Base-by-base conservation (phyloP, 495 filamentous ascomycete species). In the Diplogelasinospora grovesii region DNA sequence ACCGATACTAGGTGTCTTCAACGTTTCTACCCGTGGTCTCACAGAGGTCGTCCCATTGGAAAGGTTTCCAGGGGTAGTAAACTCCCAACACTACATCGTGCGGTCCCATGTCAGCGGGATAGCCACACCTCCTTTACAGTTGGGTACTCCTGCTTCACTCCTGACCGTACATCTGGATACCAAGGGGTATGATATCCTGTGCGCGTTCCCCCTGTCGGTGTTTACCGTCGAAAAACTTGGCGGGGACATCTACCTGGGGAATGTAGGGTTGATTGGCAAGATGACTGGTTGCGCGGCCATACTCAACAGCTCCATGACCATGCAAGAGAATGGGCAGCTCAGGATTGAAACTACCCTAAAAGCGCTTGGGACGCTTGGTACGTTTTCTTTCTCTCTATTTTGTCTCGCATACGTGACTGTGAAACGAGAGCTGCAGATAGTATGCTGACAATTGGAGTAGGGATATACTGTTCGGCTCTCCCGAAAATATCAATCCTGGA, bases 261-360 rank as follows among this genome's bases (percentile, higher is more conserved):
- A 82, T n/a, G 60, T 98, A 2, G 92, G 92, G 8, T 64, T 98
- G 3, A 47, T 95, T 16, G 85, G 74, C 11, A 94, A 95, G 57
- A 93, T 97, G 82, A 87, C 88, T 2, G 92, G 88, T 6, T 78
- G 80, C 2, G 89, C 85, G 0, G 92, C 87, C 0, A 67, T 96
- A 10, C 52, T 83, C 1, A 64, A 57, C 7, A 79, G 68, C 9
- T 68, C 71, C n/a, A 71, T 78, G 10, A 69, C 65, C 18, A 50
- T 79, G 6, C 62, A 74, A 8, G 64, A 75, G 19, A 81, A 75
- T 29, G 79, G 84, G 3, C 58, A 66, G 26, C 59, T 94, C 20
- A 61, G 77, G 11, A 59, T 89, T 13, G 74, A 77, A 46, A 73
- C 79, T 5, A 71, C 66, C 27, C 46, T 96, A 27, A 98, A 94